A percentile compares a stretch with the other conserved stretches of the same genome.
phyloP scores from a whole-genome alignment of 305 asterid genomes.

The Fraxinus floribunda region DNA sequence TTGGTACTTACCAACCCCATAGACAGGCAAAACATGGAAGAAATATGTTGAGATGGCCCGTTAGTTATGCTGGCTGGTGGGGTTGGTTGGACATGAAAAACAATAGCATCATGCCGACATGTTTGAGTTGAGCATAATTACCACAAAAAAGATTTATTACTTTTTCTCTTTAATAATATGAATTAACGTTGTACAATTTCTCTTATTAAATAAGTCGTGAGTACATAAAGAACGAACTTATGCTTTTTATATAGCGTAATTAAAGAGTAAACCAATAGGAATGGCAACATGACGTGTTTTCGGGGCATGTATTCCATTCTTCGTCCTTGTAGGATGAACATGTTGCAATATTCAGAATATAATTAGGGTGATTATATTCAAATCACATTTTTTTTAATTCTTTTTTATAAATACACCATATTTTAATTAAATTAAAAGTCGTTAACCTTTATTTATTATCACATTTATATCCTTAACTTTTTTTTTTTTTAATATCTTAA shows the following conservation, averaged over 20 bases:
- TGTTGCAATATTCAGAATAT: neutral
- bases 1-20: neutral
- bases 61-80: slow-evolving; percentile 49
- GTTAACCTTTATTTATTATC: no score
- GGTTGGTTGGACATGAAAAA: slow-evolving; percentile 53
- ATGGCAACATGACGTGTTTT: no score
- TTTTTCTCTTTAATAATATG: no score
- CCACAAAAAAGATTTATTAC: neutral
- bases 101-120: no score
- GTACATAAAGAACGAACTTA: slow-evolving; percentile 30
- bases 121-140: neutral
- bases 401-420: no score
- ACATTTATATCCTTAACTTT: no score
- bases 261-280: no score
- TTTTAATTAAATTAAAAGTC: no score
- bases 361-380: no score
- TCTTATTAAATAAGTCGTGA: neutral
- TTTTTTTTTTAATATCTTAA: no score
- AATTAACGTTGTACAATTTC: neutral
- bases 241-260: neutral
- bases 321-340: neutral
- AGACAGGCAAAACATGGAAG: slow-evolving; percentile 10
- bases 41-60: neutral
- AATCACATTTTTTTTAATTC: no score
- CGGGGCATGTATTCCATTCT: no score